These are phyloP conservation scores for Penicillium verrucosum DNA, from an alignment of 2,329 filamentous ascomycete species.

Conservation along the genomic window DNA sequence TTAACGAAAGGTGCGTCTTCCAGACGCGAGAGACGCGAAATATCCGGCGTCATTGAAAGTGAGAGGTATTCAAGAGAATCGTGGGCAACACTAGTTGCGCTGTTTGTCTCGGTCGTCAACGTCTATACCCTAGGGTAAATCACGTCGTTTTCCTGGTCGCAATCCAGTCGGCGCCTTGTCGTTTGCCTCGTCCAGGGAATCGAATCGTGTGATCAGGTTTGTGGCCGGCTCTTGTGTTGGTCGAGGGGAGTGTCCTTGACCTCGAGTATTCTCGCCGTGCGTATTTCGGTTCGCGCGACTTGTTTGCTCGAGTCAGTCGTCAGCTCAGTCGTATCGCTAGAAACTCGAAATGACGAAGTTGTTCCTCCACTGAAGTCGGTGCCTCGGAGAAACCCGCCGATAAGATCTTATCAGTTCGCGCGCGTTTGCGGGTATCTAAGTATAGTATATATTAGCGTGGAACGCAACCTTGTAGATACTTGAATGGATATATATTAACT, in stretches of 20 bases:
- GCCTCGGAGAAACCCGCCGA: constrained; percentile 25
- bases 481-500: too few species aligned
- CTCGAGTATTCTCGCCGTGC: neutral
- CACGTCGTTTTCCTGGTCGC: constrained; percentile 2
- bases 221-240: neutral
- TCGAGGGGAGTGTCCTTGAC: neutral
- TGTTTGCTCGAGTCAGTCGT: neutral
- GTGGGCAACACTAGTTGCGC: neutral
- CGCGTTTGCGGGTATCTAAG: neutral
- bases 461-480: neutral
- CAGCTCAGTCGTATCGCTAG: neutral
- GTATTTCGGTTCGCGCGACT: neutral
- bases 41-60: constrained; percentile 15
- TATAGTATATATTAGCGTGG: neutral
- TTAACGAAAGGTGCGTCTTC: constrained; percentile 15
- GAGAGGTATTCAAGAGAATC: neutral
- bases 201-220: neutral
- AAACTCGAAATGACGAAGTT: constrained; percentile 15
- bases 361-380: constrained; percentile 11
- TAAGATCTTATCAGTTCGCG: constrained; percentile 18
- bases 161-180: constrained; percentile 4
- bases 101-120: neutral
- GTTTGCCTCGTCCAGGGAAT: constrained; percentile 6
- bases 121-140: neutral
- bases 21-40: constrained; percentile 13